A percentile compares a stretch with the other conserved stretches of the same genome.
These are phyloP conservation scores for Phialocephala subalpina DNA, from an alignment of 2,329 filamentous ascomycete species.

Conservation along the genomic window DNA sequence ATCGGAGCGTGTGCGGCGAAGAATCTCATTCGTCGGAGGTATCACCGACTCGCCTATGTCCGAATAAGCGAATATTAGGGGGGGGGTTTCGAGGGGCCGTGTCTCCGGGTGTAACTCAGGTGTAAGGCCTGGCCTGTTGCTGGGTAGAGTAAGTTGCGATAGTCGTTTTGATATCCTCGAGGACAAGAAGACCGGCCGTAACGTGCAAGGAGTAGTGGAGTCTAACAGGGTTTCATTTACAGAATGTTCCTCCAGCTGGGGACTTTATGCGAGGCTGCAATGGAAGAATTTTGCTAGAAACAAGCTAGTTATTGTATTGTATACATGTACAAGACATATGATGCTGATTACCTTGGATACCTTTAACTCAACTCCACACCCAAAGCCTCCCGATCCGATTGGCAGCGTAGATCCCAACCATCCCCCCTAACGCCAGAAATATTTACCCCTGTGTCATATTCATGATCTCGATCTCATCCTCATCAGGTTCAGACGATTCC, in stretches of 20 bases:
- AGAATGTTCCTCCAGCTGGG: too few species aligned
- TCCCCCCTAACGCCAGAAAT: background rate
- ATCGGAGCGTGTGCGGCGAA: background rate
- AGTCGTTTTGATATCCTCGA: too few species aligned
- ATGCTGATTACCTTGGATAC: background rate
- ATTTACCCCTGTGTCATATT: constrained; percentile 30
- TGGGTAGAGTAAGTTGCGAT: too few species aligned
- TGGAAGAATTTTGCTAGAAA: too few species aligned
- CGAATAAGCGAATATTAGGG: background rate
- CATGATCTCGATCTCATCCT: constrained; percentile 45
- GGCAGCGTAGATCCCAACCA: background rate
- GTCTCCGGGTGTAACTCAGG: too few species aligned
- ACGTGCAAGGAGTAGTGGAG: too few species aligned
- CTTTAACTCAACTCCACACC: background rate
- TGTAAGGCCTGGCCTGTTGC: too few species aligned
- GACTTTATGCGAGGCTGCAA: too few species aligned
- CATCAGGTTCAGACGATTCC: constrained; percentile 17
- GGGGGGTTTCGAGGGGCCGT: too few species aligned
- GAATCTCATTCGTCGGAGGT: background rate
- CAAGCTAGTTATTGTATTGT: too few species aligned
- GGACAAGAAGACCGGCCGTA: too few species aligned
- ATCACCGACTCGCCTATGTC: background rate
- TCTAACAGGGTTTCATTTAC: too few species aligned
- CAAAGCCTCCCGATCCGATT: background rate
- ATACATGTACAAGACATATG: background rate